phyloP scores from a whole-genome alignment of 139 green algal species.

The Chlamydomonas asymmetrica region DNA sequence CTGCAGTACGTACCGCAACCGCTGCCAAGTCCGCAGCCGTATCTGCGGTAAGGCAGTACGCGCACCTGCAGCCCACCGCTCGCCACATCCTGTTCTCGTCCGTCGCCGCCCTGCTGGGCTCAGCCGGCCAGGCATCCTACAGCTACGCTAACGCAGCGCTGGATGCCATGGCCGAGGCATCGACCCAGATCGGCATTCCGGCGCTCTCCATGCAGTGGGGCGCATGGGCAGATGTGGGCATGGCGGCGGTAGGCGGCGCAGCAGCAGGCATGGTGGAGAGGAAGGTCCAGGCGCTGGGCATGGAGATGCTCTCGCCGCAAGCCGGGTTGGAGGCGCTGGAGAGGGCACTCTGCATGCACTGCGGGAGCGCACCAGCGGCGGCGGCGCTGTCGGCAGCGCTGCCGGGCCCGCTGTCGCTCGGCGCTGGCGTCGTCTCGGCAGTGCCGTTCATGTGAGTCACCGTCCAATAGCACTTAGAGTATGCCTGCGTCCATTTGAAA shows the following conservation, averaged over 20 bases:
- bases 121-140: conserved; percentile 81
- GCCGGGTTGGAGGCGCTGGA: conserved; percentile 48
- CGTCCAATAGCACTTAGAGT: too few species aligned
- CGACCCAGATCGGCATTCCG: not conserved
- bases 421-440: conserved; percentile 18
- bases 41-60: not conserved
- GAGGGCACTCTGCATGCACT: conserved; percentile 3
- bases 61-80: conserved; percentile 22
- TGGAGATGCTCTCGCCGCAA: conserved; percentile 47
- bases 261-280: not conserved
- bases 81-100: conserved; percentile 70
- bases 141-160: conserved; percentile 72
- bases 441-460: conserved; percentile 54
- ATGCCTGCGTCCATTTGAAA: too few species aligned
- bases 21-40: conserved; percentile 59
- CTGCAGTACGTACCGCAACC: conserved; percentile 30
- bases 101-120: conserved; percentile 74
- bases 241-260: conserved; percentile 27
- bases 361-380: not conserved
- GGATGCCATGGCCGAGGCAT: conserved; percentile 41
- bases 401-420: not conserved
- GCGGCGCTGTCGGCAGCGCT: not conserved
- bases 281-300: conserved; percentile 52
- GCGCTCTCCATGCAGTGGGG: conserved; percentile 43
- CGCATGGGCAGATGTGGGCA: conserved; percentile 51